Percentiles rank a stretch among this genome's conserved stretches.
phyloP scores from a whole-genome alignment of 2,329 filamentous ascomycete species.

The Hysterium pulicare region DNA sequence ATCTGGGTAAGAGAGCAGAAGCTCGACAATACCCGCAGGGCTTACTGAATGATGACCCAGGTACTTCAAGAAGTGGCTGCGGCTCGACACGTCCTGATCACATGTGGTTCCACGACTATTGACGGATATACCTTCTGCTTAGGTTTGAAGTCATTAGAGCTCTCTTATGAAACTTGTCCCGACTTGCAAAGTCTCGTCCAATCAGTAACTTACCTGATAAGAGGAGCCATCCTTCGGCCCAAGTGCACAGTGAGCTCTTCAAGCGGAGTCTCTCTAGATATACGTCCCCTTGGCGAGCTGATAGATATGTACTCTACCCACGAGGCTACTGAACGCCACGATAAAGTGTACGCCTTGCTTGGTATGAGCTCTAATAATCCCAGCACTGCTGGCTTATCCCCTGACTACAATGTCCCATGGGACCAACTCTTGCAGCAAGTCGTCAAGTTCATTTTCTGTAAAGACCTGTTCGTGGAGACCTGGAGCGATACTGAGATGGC shows the following conservation, averaged over 20 bases:
- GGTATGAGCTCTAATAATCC: conserved; percentile 2
- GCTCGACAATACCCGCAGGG: neutral
- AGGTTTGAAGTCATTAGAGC: neutral
- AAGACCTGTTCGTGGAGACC: neutral
- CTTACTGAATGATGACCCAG: neutral
- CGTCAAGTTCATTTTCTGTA: neutral
- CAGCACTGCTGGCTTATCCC: neutral
- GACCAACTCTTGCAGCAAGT: neutral
- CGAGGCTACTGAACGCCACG: conserved; percentile 2
- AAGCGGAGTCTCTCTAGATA: neutral
- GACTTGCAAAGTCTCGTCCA: conserved; percentile 1
- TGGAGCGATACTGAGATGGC: conserved; percentile 1
- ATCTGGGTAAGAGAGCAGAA: neutral
- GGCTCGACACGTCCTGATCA: neutral
- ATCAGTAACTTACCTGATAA: conserved; percentile 3
- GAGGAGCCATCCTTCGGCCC: neutral
- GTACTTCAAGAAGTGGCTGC: neutral
- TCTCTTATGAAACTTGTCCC: neutral
- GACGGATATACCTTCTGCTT: neutral
- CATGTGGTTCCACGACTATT: neutral
- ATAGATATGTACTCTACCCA: conserved; percentile 2
- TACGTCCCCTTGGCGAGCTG: conserved; percentile 2
- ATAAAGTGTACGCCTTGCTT: conserved; percentile 3
- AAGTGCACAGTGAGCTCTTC: neutral
- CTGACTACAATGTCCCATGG: conserved; percentile 1